phyloP scores from a whole-genome alignment of 2,329 filamentous ascomycete species.

The Penicillium janthinellum region DNA sequence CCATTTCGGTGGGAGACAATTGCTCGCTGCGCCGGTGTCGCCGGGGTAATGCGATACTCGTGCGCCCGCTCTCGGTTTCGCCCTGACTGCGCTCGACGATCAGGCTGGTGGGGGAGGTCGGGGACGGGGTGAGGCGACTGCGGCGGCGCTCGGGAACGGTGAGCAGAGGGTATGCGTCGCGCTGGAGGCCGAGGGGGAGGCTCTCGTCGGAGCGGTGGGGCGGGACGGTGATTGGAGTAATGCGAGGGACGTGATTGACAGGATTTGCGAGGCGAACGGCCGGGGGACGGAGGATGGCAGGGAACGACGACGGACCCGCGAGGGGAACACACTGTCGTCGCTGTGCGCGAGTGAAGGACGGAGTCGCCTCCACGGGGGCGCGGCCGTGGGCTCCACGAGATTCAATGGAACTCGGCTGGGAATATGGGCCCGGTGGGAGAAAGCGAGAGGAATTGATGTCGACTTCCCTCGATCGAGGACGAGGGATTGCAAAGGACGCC shows the following conservation, averaged over 20 bases:
- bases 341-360: slow-evolving; percentile 23
- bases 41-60: slow-evolving; percentile 55
- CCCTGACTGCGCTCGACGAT: slow-evolving; percentile 51
- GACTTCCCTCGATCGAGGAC: slow-evolving; percentile 19
- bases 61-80: slow-evolving; percentile 52
- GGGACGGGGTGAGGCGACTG: slow-evolving; percentile 53
- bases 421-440: slow-evolving; percentile 7
- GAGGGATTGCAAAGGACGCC: slow-evolving; percentile 24
- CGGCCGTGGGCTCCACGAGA: slow-evolving; percentile 6
- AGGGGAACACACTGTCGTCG: slow-evolving; percentile 29
- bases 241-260: slow-evolving; percentile 61
- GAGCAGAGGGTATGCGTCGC: slow-evolving; percentile 59
- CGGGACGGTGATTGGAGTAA: slow-evolving; percentile 50
- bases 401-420: slow-evolving; percentile 1
- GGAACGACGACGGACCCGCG: slow-evolving; percentile 27
- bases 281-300: slow-evolving; percentile 38
- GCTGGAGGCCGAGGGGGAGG: slow-evolving; percentile 37
- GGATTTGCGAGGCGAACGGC: slow-evolving; percentile 62
- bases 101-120: slow-evolving; percentile 49
- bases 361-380: slow-evolving; percentile 23
- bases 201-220: slow-evolving; percentile 38
- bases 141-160: slow-evolving; percentile 60
- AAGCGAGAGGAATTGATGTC: slow-evolving; percentile 13
- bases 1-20: slow-evolving; percentile 28
- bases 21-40: slow-evolving; percentile 41